A percentile compares a stretch with the other conserved stretches of the same genome.
These are phyloP conservation scores for Salmacisia buchloeana DNA, from an alignment of 1,284 basidiomycete species.

Conservation along the genomic window DNA sequence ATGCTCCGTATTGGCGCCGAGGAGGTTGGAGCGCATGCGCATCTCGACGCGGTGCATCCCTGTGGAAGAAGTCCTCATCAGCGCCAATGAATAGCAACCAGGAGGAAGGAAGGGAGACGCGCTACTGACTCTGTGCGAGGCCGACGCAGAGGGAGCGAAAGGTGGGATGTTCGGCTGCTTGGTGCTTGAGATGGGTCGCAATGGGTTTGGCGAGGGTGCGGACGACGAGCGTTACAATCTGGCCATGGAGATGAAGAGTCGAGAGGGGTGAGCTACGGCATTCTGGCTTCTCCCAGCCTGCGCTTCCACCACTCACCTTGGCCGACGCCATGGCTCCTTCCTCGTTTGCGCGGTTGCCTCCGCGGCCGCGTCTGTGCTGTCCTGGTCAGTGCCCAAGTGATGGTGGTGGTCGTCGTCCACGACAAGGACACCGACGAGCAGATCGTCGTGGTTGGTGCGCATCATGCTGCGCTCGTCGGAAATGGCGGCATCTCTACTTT, in stretches of 20 bases:
- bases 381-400: too few species aligned
- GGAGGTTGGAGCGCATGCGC: constrained; percentile 36
- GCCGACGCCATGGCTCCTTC: too few species aligned
- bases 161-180: constrained; percentile 41
- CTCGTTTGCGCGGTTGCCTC: too few species aligned
- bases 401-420: too few species aligned
- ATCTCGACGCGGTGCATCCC: constrained; percentile 43
- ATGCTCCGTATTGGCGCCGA: constrained; percentile 16
- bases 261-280: not conserved
- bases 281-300: too few species aligned
- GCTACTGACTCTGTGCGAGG: not conserved
- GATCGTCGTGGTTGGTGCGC: too few species aligned
- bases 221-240: constrained; percentile 43
- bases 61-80: constrained; percentile 22
- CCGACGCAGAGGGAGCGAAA: constrained; percentile 30
- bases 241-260: not conserved
- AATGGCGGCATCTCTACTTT: too few species aligned
- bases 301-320: too few species aligned
- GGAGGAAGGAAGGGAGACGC: not conserved
- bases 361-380: too few species aligned
- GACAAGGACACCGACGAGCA: too few species aligned
- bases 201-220: constrained; percentile 48
- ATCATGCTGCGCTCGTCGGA: too few species aligned
- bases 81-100: constrained; percentile 38
- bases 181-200: constrained; percentile 43